These are phyloP conservation scores for Puccinia novopanici DNA, from an alignment of 1,284 basidiomycete genomes.

Conservation along the genomic window DNA sequence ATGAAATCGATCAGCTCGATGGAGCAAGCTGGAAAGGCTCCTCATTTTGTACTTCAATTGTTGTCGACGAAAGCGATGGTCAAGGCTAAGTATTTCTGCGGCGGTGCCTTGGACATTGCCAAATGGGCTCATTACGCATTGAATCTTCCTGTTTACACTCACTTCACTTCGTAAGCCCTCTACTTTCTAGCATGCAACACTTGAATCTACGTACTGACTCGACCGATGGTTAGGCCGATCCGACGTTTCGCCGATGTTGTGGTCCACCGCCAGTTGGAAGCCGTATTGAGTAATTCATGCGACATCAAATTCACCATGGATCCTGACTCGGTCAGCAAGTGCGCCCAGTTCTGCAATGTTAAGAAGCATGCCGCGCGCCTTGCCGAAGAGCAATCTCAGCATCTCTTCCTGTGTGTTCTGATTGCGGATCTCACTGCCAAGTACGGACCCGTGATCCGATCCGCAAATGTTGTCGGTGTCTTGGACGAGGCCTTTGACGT, in stretches of 20 bases:
- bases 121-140: conserved; percentile 94
- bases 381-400: conserved; percentile 93
- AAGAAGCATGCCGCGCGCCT: conserved; percentile 85
- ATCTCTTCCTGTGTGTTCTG: conserved; percentile 90
- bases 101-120: conserved; percentile 97
- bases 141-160: conserved; percentile 89
- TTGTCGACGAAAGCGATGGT: conserved; percentile 85
- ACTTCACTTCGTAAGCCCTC: conserved; percentile 70
- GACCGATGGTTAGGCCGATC: conserved; percentile 53
- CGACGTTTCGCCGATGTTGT: conserved; percentile 81
- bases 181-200: background rate
- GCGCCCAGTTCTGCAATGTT: conserved; percentile 87
- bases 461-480: conserved; percentile 88
- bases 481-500: conserved; percentile 96
- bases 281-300: conserved; percentile 70
- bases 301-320: conserved; percentile 94
- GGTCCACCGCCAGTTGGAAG: conserved; percentile 94
- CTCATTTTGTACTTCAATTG: conserved; percentile 70
- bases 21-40: conserved; percentile 69
- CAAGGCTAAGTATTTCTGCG: conserved; percentile 94
- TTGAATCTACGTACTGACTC: conserved; percentile 4
- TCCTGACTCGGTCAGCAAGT: conserved; percentile 92
- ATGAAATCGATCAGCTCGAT: conserved; percentile 80
- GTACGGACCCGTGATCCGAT: conserved; percentile 90
- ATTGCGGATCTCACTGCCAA: conserved; percentile 88